phyloP scores from a whole-genome alignment of 768 basidiomycete genomes.

The Mycena vulgaris region DNA sequence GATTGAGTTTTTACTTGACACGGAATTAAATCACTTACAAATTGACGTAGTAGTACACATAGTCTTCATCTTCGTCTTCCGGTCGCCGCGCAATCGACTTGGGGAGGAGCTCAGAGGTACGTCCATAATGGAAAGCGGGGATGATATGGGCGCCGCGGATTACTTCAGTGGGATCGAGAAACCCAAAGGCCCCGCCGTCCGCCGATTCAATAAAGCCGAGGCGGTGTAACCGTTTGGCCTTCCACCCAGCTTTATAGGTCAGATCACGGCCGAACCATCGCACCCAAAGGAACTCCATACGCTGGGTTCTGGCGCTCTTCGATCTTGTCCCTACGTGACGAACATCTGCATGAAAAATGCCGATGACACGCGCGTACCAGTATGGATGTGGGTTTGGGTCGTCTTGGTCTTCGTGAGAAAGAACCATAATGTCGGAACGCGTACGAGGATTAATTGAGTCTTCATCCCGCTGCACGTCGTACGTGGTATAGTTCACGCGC shows the following conservation, averaged over 20 bases:
- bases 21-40: conserved; percentile 47
- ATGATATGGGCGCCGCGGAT: conserved; percentile 52
- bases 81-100: conserved; percentile 7
- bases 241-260: conserved; percentile 24
- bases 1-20: not conserved
- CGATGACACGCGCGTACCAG: conserved; percentile 50
- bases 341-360: conserved; percentile 50
- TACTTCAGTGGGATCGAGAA: conserved; percentile 52
- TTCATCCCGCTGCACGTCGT: conserved; percentile 45
- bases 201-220: conserved; percentile 44
- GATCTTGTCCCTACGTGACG: not conserved
- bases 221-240: conserved; percentile 28
- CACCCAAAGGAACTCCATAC: conserved; percentile 48
- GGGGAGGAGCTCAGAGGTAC: conserved; percentile 34
- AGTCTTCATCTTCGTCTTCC: conserved; percentile 46
- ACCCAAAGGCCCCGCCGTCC: conserved; percentile 50
- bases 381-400: conserved; percentile 38
- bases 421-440: conserved; percentile 52
- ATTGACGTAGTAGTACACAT: conserved; percentile 52
- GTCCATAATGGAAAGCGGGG: conserved; percentile 48
- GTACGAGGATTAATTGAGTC: conserved; percentile 51
- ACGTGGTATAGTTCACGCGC: conserved; percentile 54
- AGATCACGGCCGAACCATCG: conserved; percentile 42
- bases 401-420: conserved; percentile 39
- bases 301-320: not conserved